These are phyloP conservation scores for Solanum sejunctum DNA, from an alignment of 257 asterid genomes.

Conservation along the genomic window DNA sequence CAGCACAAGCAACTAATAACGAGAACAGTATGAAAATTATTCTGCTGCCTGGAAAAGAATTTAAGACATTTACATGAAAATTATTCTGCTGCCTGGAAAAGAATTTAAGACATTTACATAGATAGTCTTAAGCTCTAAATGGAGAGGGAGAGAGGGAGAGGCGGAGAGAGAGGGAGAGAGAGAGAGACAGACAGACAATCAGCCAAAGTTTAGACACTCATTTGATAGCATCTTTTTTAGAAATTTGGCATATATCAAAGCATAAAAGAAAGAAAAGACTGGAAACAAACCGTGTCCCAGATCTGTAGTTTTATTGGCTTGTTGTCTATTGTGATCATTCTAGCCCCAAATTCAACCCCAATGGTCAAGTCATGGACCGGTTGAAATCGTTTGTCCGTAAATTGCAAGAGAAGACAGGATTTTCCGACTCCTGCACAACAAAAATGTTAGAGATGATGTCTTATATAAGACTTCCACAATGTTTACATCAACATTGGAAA, in stretches of 20 bases:
- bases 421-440: slow-evolving; percentile 61
- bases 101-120: background rate
- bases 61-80: background rate
- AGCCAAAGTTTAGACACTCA: background rate
- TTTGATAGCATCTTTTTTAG: background rate
- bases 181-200: background rate
- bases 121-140: background rate
- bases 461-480: background rate
- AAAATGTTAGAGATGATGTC: background rate
- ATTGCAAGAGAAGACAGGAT: slow-evolving; percentile 72
- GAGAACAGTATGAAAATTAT: background rate
- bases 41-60: background rate
- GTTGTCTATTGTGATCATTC: slow-evolving; percentile 59
- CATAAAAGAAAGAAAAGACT: background rate
- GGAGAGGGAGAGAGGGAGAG: background rate
- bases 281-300: slow-evolving; percentile 70
- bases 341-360: slow-evolving; percentile 68
- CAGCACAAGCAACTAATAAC: background rate
- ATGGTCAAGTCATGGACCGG: slow-evolving; percentile 81
- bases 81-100: background rate
- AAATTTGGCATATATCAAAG: no score
- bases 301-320: slow-evolving; percentile 68
- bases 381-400: slow-evolving; percentile 73
- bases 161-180: background rate
- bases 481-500: background rate